Conservation (phyloP, 176 grass and related monocot species). For the Carex kokanica region DNA sequence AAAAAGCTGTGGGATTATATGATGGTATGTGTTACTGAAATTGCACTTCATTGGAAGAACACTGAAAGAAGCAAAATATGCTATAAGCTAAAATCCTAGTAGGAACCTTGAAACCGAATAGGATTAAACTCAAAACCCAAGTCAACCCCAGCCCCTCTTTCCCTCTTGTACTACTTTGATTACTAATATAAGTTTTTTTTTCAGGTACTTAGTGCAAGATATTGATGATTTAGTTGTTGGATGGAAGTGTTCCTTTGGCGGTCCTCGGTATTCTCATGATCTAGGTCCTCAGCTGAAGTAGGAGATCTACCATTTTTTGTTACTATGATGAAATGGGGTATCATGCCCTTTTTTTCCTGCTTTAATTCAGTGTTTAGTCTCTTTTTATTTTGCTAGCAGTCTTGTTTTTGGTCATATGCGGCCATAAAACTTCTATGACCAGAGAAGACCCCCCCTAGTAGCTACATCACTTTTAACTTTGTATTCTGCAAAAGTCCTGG, state of each 20-base stretch:
- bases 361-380: not conserved
- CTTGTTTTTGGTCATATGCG: not conserved
- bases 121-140: not conserved
- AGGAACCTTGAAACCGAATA: not conserved
- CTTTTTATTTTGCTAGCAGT: not conserved
- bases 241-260: not conserved
- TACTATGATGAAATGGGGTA: not conserved
- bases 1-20: not conserved
- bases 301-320: not conserved
- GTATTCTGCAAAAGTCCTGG: not conserved
- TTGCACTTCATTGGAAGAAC: not conserved
- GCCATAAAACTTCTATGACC: constrained; percentile 1
- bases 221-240: not conserved
- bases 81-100: not conserved
- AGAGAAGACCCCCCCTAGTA: not conserved
- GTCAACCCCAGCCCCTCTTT: not conserved
- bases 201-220: not conserved
- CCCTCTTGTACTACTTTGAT: not conserved
- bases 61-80: not conserved
- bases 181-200: not conserved
- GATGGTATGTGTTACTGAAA: no score
- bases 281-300: not conserved
- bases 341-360: not conserved
- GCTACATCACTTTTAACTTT: not conserved
- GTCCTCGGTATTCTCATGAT: not conserved